Evolutionary conservation across 108 stramenopile species (phyloP).

Genomic region (Cyclotella baltica): DNA sequence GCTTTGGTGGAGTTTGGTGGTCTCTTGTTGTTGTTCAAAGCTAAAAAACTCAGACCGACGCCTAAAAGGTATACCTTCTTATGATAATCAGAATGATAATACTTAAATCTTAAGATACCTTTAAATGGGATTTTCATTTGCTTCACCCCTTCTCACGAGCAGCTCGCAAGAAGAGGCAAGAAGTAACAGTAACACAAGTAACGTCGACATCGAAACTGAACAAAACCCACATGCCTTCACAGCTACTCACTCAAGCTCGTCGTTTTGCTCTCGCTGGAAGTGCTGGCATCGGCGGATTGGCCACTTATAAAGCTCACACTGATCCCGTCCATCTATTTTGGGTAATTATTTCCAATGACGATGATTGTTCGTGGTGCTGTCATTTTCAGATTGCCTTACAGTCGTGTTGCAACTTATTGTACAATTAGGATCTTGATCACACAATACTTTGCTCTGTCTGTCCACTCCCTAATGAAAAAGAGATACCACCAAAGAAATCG

Average conservation of each 20-base stretch:
- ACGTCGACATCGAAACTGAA: no score
- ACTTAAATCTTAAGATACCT: no score
- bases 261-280: slow-evolving; percentile 14
- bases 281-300: slow-evolving; percentile 29
- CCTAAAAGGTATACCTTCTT: no score
- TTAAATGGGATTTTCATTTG: no score
- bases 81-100: no score
- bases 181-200: neutral
- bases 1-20: no score
- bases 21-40: neutral
- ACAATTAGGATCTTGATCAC: slow-evolving; percentile 50
- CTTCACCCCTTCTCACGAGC: no score
- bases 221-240: slow-evolving; percentile 29
- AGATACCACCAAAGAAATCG: neutral
- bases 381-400: neutral
- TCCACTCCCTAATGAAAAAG: slow-evolving; percentile 27
- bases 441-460: slow-evolving; percentile 53
- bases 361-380: neutral
- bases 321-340: slow-evolving; percentile 54
- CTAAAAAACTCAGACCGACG: no score
- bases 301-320: slow-evolving; percentile 34
- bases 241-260: slow-evolving; percentile 33
- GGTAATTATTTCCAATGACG: slow-evolving; percentile 1
- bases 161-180: neutral
- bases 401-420: neutral